These are phyloP conservation scores for Tranzscheliella williamsii DNA, from an alignment of 1,284 basidiomycete genomes.

Conservation along the genomic window DNA sequence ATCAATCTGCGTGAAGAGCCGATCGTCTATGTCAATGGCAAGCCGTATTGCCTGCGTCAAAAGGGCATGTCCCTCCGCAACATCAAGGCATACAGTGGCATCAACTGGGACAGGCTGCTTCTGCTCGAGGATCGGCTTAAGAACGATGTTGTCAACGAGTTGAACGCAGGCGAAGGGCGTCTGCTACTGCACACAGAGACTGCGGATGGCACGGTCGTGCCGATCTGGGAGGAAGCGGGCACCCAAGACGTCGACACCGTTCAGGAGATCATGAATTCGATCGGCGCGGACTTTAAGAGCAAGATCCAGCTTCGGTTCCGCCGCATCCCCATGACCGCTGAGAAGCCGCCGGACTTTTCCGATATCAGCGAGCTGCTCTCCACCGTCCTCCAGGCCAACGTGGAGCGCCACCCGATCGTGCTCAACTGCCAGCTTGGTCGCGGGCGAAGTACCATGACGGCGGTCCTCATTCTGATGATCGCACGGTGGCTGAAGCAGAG, in stretches of 20 bases:
- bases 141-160: conserved; percentile 83
- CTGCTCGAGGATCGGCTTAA: conserved; percentile 79
- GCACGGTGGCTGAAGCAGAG: conserved; percentile 73
- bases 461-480: conserved; percentile 83
- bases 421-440: conserved; percentile 95
- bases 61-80: conserved; percentile 55
- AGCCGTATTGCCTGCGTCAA: conserved; percentile 64
- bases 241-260: conserved; percentile 79
- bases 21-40: conserved; percentile 88
- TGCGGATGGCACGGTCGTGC: conserved; percentile 82
- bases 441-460: conserved; percentile 87
- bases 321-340: conserved; percentile 85
- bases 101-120: conserved; percentile 52
- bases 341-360: conserved; percentile 63
- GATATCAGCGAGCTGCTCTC: conserved; percentile 70
- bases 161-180: conserved; percentile 80
- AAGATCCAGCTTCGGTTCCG: conserved; percentile 74
- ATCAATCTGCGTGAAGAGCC: conserved; percentile 87
- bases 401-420: conserved; percentile 76
- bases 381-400: conserved; percentile 75
- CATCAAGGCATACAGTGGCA: conserved; percentile 57
- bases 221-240: conserved; percentile 90
- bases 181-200: conserved; percentile 89
- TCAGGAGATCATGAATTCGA: conserved; percentile 79
- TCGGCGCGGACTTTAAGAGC: conserved; percentile 38